These are phyloP conservation scores for Periconia digitata DNA, from an alignment of 2,329 filamentous ascomycete species.

Conservation along the genomic window DNA sequence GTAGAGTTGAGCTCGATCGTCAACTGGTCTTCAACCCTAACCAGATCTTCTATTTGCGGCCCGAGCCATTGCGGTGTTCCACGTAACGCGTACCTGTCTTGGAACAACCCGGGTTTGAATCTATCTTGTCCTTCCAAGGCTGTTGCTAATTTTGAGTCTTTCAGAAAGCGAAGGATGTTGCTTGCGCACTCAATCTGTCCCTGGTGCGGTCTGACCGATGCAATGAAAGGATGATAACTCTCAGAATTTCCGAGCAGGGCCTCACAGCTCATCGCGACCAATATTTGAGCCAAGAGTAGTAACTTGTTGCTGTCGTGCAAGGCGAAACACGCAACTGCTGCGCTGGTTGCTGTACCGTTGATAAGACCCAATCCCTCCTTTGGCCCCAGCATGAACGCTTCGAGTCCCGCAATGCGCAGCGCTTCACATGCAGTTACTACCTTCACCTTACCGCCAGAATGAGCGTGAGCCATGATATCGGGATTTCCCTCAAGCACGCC, in stretches of 20 bases:
- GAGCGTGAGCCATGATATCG: conserved; percentile 40
- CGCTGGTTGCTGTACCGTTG: conserved; percentile 51
- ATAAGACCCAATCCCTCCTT: conserved; percentile 55
- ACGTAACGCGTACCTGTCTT: conserved; percentile 66
- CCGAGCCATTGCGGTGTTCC: conserved; percentile 69
- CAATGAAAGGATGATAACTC: conserved; percentile 62
- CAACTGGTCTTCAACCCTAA: conserved; percentile 59
- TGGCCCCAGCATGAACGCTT: conserved; percentile 28
- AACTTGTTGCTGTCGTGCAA: conserved; percentile 14
- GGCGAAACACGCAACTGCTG: conserved; percentile 13
- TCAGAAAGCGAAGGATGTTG: conserved; percentile 19
- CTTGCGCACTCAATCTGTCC: conserved; percentile 41
- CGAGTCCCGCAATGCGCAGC: conserved; percentile 21
- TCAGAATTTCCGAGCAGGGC: conserved; percentile 58
- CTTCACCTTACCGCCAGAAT: conserved; percentile 16
- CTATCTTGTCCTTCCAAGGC: conserved; percentile 6
- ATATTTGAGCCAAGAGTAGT: conserved; percentile 49
- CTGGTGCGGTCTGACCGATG: conserved; percentile 57
- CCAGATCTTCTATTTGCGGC: conserved; percentile 64
- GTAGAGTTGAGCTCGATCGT: conserved; percentile 64
- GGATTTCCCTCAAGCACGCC: conserved; percentile 47
- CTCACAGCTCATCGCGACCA: conserved; percentile 64
- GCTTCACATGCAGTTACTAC: conserved; percentile 10
- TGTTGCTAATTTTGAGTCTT: conserved; percentile 19
- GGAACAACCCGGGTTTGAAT: conserved; percentile 7